phyloP scores from a whole-genome alignment of 148 eudicot species.

The Persicaria maculosa region DNA sequence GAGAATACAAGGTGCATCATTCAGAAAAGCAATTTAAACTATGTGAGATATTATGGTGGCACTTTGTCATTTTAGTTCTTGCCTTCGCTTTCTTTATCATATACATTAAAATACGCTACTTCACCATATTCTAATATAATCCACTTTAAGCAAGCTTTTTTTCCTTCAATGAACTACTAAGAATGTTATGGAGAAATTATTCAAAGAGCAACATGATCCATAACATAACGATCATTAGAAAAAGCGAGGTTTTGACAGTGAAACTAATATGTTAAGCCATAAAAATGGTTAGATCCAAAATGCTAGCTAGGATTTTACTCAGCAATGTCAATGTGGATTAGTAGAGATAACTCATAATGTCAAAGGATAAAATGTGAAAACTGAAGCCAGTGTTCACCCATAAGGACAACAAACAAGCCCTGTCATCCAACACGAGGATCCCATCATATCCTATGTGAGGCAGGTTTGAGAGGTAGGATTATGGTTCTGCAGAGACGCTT shows the following conservation, averaged over 20 bases:
- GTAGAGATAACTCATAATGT: background rate
- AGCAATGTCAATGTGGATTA: background rate
- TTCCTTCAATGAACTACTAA: slow-evolving; percentile 1
- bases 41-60: background rate
- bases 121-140: background rate
- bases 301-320: slow-evolving; percentile 2
- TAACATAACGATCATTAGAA: background rate
- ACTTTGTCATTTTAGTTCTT: background rate
- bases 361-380: background rate
- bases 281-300: background rate
- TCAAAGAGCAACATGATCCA: background rate
- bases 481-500: background rate
- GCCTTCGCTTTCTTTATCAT: background rate
- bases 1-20: background rate
- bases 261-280: background rate
- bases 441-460: background rate
- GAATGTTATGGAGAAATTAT: background rate
- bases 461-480: background rate
- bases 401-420: background rate
- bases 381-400: background rate
- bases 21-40: background rate
- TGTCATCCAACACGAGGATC: background rate
- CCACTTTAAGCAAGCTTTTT: background rate
- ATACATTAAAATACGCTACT: background rate
- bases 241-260: background rate